Evolutionary conservation across 306 rosid species (phyloP).

Genomic region (Corylus americana): DNA sequence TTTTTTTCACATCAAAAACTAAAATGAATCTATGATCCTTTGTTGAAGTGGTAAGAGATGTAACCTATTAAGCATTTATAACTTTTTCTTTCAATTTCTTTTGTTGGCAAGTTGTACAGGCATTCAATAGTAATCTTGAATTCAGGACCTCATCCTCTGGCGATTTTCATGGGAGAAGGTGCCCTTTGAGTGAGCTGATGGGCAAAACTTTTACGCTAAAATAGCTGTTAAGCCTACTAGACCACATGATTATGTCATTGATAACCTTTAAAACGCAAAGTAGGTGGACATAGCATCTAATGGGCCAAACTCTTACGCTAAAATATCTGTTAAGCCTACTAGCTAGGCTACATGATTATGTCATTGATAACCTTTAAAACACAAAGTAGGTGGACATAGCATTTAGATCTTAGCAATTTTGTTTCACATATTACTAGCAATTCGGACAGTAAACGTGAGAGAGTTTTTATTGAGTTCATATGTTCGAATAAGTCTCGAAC

Average conservation of each 20-base stretch:
- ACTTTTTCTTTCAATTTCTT: too few species aligned
- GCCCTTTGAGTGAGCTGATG: background rate
- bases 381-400: too few species aligned
- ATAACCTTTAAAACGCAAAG: too few species aligned
- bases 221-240: background rate
- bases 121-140: too few species aligned
- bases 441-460: too few species aligned
- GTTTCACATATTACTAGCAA: too few species aligned
- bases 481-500: too few species aligned
- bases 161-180: background rate
- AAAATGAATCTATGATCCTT: background rate
- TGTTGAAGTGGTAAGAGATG: too few species aligned
- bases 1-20: background rate
- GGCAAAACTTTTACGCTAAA: background rate
- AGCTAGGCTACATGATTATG: background rate
- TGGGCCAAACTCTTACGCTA: background rate
- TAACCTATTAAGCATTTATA: too few species aligned
- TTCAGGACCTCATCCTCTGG: background rate
- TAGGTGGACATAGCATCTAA: background rate
- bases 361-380: too few species aligned
- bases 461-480: rapidly evolving
- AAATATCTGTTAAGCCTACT: background rate
- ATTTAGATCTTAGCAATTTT: too few species aligned
- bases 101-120: background rate
- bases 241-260: background rate